Base-by-base conservation (phyloP, 768 basidiomycete species). In the Leucocoprinus leucothites region DNA sequence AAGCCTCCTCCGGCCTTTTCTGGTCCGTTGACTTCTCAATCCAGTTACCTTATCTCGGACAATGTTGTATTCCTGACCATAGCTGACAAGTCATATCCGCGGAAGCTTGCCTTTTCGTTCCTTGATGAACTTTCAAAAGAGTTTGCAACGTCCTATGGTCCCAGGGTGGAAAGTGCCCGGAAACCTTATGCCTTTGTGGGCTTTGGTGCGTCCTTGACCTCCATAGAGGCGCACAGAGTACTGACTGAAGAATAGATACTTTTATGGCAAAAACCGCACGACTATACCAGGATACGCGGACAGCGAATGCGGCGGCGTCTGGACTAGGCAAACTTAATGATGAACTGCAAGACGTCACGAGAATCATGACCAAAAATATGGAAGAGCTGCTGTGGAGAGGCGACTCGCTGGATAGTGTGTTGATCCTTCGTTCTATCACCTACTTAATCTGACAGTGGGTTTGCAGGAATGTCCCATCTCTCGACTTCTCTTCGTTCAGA, bases 281-380 rank as follows among this genome's bases (percentile, higher is more conserved):
- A 47, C 78, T 98, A 42, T 99, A 99, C 71, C 86, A 86, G 61
- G 97, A 99, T 69, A 93, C 95, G 44, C 82, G 95, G 61, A 91
- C 92, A 46, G 89, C 89, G 19, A 84, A 70, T 57, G 86, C 88
- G 19, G 79, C 86, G 19, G 80, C 77, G 53, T 87, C 85, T 11
- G 81, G 82, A 51, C 69, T 99, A 53, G 93, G 94, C 69, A 88
- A 80, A 70, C 77, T 99, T 44, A 98, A 98, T 65, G 94, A 94
- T 64, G 96, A 99, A 61, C 76, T 99, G 35, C 94, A 97, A 67
- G 97, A 99, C 65, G 97, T 99, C 57, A 98, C 97, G 47, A 79
- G 93, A 60, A 98, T 99, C 71, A 98, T 99, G 97, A 98, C 97
- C 8, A 98, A 99, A 77, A 98, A 99, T 66, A 99, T 99, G 96